These are phyloP conservation scores for Spencermartinsiella ligniputridi DNA, from an alignment of 1,139 yeast genomes.

Conservation along the genomic window DNA sequence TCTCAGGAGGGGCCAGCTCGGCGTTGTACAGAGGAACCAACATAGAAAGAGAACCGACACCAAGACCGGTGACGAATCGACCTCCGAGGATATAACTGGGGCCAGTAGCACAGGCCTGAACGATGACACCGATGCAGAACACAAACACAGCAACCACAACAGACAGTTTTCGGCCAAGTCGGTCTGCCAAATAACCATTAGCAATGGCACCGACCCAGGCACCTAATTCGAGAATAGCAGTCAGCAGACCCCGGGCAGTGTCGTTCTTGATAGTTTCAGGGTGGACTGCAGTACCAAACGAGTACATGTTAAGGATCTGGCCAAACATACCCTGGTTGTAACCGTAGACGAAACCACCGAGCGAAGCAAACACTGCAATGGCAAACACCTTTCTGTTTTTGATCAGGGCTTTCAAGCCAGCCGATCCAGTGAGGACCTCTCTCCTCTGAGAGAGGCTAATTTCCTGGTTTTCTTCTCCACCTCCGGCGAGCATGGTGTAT, in stretches of 20 bases:
- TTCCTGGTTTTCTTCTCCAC: neutral
- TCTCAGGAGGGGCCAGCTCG: slow-evolving; percentile 67
- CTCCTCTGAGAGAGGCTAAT: neutral
- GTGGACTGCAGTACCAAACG: slow-evolving; percentile 19
- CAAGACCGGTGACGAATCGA: slow-evolving; percentile 70
- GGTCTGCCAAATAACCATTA: slow-evolving; percentile 45
- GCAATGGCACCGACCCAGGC: slow-evolving; percentile 69
- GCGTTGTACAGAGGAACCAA: slow-evolving; percentile 83
- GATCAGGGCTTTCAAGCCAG: slow-evolving; percentile 16
- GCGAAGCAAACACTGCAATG: slow-evolving; percentile 22
- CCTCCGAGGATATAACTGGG: slow-evolving; percentile 67
- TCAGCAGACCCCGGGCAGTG: slow-evolving; percentile 56
- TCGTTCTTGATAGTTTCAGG: slow-evolving; percentile 24
- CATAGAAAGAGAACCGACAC: slow-evolving; percentile 76
- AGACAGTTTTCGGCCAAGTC: slow-evolving; percentile 32
- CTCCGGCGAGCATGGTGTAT: neutral
- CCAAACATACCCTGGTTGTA: slow-evolving; percentile 7
- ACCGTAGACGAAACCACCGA: slow-evolving; percentile 21
- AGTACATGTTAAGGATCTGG: slow-evolving; percentile 3
- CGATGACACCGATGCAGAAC: slow-evolving; percentile 53
- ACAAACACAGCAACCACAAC: slow-evolving; percentile 50
- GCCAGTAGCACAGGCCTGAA: slow-evolving; percentile 60
- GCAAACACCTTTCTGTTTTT: slow-evolving; percentile 20
- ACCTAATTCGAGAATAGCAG: slow-evolving; percentile 72
- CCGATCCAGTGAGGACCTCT: neutral